Base-by-base conservation (phyloP, 2,329 filamentous ascomycete genomes). In the Fusarium sterilihyphosum region DNA sequence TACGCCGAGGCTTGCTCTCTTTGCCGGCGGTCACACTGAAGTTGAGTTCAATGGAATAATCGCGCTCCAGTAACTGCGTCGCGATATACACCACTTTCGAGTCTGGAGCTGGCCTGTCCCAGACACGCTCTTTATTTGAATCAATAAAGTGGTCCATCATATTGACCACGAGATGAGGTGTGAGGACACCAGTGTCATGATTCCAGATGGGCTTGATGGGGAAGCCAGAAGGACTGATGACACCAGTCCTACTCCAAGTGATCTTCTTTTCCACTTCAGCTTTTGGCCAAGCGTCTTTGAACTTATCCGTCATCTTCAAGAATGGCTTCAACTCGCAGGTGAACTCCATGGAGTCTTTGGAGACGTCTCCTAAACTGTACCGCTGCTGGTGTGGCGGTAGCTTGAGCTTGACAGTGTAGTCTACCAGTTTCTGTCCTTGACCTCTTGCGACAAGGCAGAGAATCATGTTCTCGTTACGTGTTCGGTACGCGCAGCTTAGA, bases 361-460 rank as follows among this genome's bases (percentile, higher is more conserved):
- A 1, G 26, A 57, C 24, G 1, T 0, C 1, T 11, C 53, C 53
- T 12, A 57, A 1, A 13, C 1, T 33, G 16, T 57, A 57, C 0
- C 53, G 38, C 2, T 57, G 53, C 2, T 57, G 53, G 0, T 57
- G 53, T 24, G 53, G 53, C 0, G 53, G 53, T 20, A 57, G 38
- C 5, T 57, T 57, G 8, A 57, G 53, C 26, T 57, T 20, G 38
- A 57, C 53, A 3, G 6, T 57, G 22, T 44, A 57, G 17, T 57
- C 53, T 20, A 57, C 53, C 38, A 57, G 3, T 3, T 2, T 57
- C 8, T 57, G 53, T 0, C 3, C 53, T 0, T 24, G 5, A 2
- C 53, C 38, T 24, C 53, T 2, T 4, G 53, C 8, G 1, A 57
- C 38, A 1, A 57, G 53, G 22, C 38, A 57, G 6, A 57, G 53